These are phyloP conservation scores for Chlorophyllum brunneum DNA, from an alignment of 768 basidiomycete species.

Conservation along the genomic window DNA sequence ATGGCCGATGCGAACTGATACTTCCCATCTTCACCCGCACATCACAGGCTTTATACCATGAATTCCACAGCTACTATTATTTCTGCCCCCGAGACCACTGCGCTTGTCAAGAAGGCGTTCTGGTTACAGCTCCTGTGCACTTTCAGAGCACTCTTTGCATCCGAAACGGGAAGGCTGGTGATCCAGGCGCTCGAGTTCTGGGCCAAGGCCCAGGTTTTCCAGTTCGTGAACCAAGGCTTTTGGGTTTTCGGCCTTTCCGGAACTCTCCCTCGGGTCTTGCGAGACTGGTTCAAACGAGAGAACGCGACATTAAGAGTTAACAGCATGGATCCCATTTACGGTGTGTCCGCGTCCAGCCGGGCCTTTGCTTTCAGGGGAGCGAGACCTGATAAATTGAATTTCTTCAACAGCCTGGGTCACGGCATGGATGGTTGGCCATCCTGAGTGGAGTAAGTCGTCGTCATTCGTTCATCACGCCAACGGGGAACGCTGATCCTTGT, in stretches of 20 bases:
- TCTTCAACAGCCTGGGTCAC: constrained; percentile 55
- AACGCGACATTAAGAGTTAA: neutral
- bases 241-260: neutral
- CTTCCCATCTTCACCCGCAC: no score
- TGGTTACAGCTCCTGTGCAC: no score
- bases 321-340: constrained; percentile 1
- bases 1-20: no score
- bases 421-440: constrained; percentile 53
- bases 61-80: neutral
- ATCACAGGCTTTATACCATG: neutral
- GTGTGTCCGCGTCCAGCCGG: neutral
- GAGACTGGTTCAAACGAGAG: neutral
- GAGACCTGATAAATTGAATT: neutral
- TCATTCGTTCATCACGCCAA: neutral
- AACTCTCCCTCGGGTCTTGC: no score
- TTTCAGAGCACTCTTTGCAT: no score
- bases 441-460: constrained; percentile 44
- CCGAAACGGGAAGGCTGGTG: neutral
- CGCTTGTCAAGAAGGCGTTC: no score
- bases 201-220: neutral
- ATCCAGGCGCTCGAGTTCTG: neutral
- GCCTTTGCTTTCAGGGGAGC: neutral
- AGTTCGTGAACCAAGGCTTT: neutral
- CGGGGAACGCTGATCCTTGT: no score
- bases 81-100: no score